Evolutionary conservation across 148 eudicot genomes (phyloP).

Genomic region (Cornus controversa): DNA sequence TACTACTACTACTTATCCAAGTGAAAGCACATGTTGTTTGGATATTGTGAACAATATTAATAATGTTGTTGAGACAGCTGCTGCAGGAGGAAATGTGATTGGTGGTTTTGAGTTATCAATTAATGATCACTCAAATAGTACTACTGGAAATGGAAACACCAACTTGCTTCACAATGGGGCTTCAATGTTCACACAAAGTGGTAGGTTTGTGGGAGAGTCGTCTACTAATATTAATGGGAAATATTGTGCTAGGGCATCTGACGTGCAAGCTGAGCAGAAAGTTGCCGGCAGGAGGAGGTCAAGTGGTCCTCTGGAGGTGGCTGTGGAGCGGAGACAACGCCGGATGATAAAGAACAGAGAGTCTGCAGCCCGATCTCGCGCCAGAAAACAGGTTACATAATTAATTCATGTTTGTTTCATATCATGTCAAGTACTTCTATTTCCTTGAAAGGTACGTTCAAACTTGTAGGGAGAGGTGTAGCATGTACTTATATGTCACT

Average conservation of each 20-base stretch:
- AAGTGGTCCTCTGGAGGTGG: background rate
- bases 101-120: no score
- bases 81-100: no score
- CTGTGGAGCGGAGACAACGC: slow-evolving; percentile 17
- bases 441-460: no score
- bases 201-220: slow-evolving; percentile 14
- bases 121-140: no score
- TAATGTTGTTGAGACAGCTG: no score
- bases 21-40: no score
- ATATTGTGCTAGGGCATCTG: background rate
- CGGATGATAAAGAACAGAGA: slow-evolving; percentile 26
- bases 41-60: no score
- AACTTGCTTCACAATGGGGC: background rate
- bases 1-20: no score
- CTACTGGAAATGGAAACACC: background rate
- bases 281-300: background rate
- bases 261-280: no score
- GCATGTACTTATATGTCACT: no score
- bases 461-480: no score
- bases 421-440: no score
- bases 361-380: slow-evolving; percentile 28
- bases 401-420: background rate
- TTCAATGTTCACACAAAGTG: background rate
- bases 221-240: slow-evolving; percentile 11
- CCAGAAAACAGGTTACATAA: slow-evolving; percentile 22